phyloP scores from a whole-genome alignment of 2,329 filamentous ascomycete genomes.

The Colletotrichum higginsianum region DNA sequence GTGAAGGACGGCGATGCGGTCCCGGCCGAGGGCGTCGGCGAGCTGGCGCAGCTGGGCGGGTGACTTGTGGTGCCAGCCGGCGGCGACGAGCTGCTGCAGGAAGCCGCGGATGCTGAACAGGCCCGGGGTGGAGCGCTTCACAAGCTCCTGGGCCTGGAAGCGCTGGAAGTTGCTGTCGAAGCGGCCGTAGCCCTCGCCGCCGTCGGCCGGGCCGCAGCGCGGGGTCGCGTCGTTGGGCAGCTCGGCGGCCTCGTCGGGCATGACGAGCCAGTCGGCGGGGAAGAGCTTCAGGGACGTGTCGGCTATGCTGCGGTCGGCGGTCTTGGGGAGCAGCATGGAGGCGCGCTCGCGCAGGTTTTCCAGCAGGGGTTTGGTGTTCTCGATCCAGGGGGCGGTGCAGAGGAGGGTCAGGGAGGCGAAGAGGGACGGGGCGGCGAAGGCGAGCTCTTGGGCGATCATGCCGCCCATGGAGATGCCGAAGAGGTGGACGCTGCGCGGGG shows the following conservation, averaged over 20 bases:
- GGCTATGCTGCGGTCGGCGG: conserved; percentile 75
- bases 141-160: conserved; percentile 84
- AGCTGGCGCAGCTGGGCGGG: conserved; percentile 75
- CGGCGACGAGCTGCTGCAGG: conserved; percentile 83
- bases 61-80: conserved; percentile 84
- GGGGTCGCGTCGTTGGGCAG: conserved; percentile 64
- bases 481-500: conserved; percentile 71
- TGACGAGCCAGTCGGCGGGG: conserved; percentile 71
- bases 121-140: conserved; percentile 74
- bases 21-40: conserved; percentile 77
- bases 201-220: conserved; percentile 51
- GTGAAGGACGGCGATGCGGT: conserved; percentile 83
- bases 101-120: conserved; percentile 78
- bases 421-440: conserved; percentile 65
- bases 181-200: conserved; percentile 56
- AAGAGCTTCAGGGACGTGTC: conserved; percentile 79
- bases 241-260: conserved; percentile 69
- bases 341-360: conserved; percentile 75
- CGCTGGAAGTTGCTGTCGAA: conserved; percentile 87
- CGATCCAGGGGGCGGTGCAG: conserved; percentile 73
- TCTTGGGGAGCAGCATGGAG: conserved; percentile 77
- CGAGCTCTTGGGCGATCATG: conserved; percentile 92
- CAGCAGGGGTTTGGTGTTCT: conserved; percentile 73
- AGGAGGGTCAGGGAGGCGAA: conserved; percentile 72
- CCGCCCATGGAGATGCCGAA: conserved; percentile 88